Evolutionary conservation across 805 yeast species (phyloP).

Genomic region (Yarrowia porcina): DNA sequence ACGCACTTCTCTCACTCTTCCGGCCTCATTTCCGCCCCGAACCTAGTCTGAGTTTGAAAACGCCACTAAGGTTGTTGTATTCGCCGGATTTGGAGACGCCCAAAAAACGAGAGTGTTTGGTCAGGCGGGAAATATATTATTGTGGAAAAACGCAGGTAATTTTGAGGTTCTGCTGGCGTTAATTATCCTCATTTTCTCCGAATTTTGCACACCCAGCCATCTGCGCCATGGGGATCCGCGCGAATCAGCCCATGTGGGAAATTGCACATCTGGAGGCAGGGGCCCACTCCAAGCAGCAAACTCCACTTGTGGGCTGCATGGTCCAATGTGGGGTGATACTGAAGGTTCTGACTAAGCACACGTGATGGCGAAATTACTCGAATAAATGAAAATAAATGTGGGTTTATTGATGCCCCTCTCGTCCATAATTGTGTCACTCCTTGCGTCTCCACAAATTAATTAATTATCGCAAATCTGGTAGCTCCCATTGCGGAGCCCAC

Average conservation of each 20-base stretch:
- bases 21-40: conserved; percentile 13
- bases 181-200: neutral
- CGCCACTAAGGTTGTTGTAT: conserved; percentile 11
- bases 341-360: conserved; percentile 17
- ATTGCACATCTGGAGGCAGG: conserved; percentile 18
- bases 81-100: conserved; percentile 18
- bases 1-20: neutral
- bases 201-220: neutral
- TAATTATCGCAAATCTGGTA: neutral
- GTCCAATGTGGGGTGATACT: conserved; percentile 12
- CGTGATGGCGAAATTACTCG: neutral
- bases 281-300: conserved; percentile 21
- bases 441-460: neutral
- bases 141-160: neutral
- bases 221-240: neutral
- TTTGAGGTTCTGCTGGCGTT: neutral
- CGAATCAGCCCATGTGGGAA: conserved; percentile 6
- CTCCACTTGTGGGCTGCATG: conserved; percentile 21
- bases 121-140: neutral
- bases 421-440: neutral
- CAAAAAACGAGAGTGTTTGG: neutral
- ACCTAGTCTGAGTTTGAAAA: neutral
- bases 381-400: neutral
- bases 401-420: neutral
- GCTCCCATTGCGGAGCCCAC: neutral